A percentile compares a stretch with the other conserved stretches of the same genome.
These are phyloP conservation scores for Sphagnum tenellum DNA, from an alignment of 225 moss, liverwort and hornwort species.

Conservation along the genomic window DNA sequence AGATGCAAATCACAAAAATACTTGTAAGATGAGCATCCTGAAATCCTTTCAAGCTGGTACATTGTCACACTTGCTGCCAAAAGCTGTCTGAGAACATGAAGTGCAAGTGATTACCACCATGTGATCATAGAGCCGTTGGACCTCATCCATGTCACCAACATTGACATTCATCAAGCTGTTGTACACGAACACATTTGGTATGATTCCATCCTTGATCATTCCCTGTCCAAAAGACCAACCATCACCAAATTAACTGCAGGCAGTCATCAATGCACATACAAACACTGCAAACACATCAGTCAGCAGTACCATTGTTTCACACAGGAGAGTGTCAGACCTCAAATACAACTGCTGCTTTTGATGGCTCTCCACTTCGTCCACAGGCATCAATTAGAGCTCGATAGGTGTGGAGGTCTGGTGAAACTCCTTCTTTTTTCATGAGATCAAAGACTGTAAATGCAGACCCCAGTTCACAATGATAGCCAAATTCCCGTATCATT, in stretches of 20 bases:
- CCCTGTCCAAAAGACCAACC: slow-evolving; percentile 17
- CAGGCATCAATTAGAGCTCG: slow-evolving; percentile 81
- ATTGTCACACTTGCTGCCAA: too few relatives aligned
- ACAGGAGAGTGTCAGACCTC: slow-evolving; percentile 26
- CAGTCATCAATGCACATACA: too few relatives aligned
- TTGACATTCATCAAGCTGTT: slow-evolving; percentile 88
- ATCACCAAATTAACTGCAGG: too few relatives aligned
- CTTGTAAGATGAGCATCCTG: background rate
- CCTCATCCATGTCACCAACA: slow-evolving; percentile 63
- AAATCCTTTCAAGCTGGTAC: too few relatives aligned
- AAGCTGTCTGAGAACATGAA: background rate
- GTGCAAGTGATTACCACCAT: slow-evolving; percentile 55
- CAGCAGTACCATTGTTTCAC: too few relatives aligned
- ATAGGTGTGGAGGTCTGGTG: slow-evolving; percentile 74
- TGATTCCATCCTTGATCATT: slow-evolving; percentile 55
- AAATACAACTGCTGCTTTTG: slow-evolving; percentile 63
- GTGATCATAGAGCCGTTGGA: slow-evolving; percentile 56
- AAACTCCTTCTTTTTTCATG: slow-evolving; percentile 61
- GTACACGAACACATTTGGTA: slow-evolving; percentile 71
- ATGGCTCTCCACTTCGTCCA: slow-evolving; percentile 57
- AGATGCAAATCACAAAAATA: background rate
- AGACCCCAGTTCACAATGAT: slow-evolving; percentile 52
- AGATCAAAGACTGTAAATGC: slow-evolving; percentile 47
- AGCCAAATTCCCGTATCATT: slow-evolving; percentile 70
- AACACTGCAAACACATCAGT: too few relatives aligned